Conservation (phyloP, 345 rosid species). For the Combretum micranthum region DNA sequence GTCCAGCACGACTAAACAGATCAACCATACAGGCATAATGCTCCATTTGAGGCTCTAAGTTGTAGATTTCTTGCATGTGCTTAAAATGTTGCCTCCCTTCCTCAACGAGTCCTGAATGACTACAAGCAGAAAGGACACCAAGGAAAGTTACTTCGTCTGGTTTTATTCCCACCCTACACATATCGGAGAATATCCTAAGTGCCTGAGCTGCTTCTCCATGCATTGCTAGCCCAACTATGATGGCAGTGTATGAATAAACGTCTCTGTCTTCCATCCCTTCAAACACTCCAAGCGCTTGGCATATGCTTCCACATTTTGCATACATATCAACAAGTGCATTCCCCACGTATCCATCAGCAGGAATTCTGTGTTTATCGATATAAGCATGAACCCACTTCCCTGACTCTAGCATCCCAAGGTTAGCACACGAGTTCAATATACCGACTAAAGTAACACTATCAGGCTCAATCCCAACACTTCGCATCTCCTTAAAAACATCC, state of each 20-base stretch:
- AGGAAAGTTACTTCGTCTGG: slow-evolving; percentile 48
- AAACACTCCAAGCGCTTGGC: slow-evolving; percentile 31
- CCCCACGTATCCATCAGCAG: slow-evolving; percentile 37
- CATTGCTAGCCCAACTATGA: slow-evolving; percentile 43
- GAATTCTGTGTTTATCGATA: slow-evolving; percentile 25
- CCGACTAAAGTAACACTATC: slow-evolving; percentile 34
- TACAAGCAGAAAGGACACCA: slow-evolving; percentile 44
- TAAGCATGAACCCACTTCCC: slow-evolving; percentile 48
- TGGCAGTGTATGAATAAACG: slow-evolving; percentile 46
- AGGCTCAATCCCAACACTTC: slow-evolving; percentile 21
- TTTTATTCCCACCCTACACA: slow-evolving; percentile 26
- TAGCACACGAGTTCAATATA: slow-evolving; percentile 38
- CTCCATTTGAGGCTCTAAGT: slow-evolving; percentile 41
- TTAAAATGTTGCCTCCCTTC: slow-evolving; percentile 39
- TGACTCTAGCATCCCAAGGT: slow-evolving; percentile 36
- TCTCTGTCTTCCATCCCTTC: slow-evolving; percentile 27
- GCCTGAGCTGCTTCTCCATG: slow-evolving; percentile 39
- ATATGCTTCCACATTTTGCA: slow-evolving; percentile 48
- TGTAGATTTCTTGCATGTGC: slow-evolving; percentile 36
- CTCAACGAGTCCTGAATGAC: slow-evolving; percentile 43
- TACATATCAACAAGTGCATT: slow-evolving; percentile 53
- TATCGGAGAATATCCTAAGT: slow-evolving; percentile 32
- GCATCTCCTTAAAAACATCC: slow-evolving; percentile 28
- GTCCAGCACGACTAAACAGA: slow-evolving; percentile 51
- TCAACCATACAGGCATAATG: slow-evolving; percentile 58